Evolutionary conservation across 352 stramenopile genomes (phyloP), one percentile per base, ranked within the genome.

Genomic region (Thraustotheca clavata): DNA sequence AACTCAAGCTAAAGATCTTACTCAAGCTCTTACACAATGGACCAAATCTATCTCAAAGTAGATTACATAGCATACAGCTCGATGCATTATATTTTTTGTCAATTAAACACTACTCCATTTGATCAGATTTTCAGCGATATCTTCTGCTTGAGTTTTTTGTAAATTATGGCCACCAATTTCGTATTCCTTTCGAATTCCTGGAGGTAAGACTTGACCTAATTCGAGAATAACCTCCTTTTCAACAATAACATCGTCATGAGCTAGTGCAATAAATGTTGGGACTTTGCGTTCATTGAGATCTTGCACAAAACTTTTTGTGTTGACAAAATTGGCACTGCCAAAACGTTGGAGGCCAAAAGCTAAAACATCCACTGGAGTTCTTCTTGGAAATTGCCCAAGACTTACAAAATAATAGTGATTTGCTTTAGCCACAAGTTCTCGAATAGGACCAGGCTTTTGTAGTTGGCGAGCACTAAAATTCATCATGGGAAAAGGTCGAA

Each of bases 1-100:
- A 69, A 86, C 77, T 16, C 74, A 84, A 40, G 82, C 76, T 0
- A 57, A 32, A 5, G 47, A 76, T 11, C 49, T 91, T 1, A 78
- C 76, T 0, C 22, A 60, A 0, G 69, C 80, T 47, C 67, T 89
- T 43, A 43, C 67, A 1, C 7, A 40, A 0, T 91, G 82, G 79
- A 80, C 87, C 61, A 52, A 57, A 32, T 36, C 20, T 1, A 12
- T 60, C 50, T 48, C 48, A 20, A 33, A 29, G 20, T 14, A 38
- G 20, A 8, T 20, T 12, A n/a, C n/a, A n/a, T n/a, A n/a, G n/a
- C n/a, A n/a, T n/a, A n/a, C n/a, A n/a, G n/a, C n/a, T n/a, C n/a
- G n/a, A n/a, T n/a, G n/a, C n/a, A n/a, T n/a, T n/a, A n/a, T n/a
- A n/a, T n/a, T n/a, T n/a, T n/a, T n/a, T n/a, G n/a, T n/a, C n/a